Percentiles rank a stretch among this genome's conserved stretches.
Conservation (phyloP, 2,329 filamentous ascomycete species). For the Canariomyces notabilis region DNA sequence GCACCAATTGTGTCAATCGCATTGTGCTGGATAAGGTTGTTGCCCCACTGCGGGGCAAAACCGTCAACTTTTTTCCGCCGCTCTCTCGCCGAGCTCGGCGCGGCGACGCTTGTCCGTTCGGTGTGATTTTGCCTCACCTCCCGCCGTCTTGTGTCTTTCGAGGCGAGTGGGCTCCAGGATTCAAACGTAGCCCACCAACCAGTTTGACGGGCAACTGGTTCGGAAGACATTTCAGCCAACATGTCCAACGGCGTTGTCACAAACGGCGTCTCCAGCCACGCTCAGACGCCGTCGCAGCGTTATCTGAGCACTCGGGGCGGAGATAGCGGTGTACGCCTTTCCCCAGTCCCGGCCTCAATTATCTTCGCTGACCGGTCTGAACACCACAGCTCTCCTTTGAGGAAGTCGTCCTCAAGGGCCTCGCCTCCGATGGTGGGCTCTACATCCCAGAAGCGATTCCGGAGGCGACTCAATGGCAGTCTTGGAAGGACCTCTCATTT, state of each 20-base stretch:
- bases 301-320: conserved; percentile 49
- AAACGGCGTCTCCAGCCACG: conserved; percentile 31
- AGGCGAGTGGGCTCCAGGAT: conserved; percentile 3
- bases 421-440: conserved; percentile 80
- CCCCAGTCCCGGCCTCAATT: not conserved
- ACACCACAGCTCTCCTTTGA: conserved; percentile 72
- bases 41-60: conserved; percentile 18
- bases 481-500: conserved; percentile 76
- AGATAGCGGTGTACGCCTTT: conserved; percentile 41
- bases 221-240: conserved; percentile 15
- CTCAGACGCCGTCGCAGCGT: conserved; percentile 43
- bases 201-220: no score
- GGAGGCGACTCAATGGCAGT: conserved; percentile 39
- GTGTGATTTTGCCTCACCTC: conserved; percentile 8
- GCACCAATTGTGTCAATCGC: conserved; percentile 8
- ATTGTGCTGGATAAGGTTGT: not conserved
- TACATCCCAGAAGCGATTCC: conserved; percentile 86
- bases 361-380: conserved; percentile 7
- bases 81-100: conserved; percentile 20
- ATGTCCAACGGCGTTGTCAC: conserved; percentile 41
- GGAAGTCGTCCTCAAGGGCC: conserved; percentile 81
- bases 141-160: conserved; percentile 1
- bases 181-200: no score
- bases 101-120: conserved; percentile 4
- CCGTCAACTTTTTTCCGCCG: conserved; percentile 14